Evolutionary conservation across 169 alveolate genomes (phyloP), one percentile per base, ranked within the genome.

Genomic region (Plasmodium vivax): DNA sequence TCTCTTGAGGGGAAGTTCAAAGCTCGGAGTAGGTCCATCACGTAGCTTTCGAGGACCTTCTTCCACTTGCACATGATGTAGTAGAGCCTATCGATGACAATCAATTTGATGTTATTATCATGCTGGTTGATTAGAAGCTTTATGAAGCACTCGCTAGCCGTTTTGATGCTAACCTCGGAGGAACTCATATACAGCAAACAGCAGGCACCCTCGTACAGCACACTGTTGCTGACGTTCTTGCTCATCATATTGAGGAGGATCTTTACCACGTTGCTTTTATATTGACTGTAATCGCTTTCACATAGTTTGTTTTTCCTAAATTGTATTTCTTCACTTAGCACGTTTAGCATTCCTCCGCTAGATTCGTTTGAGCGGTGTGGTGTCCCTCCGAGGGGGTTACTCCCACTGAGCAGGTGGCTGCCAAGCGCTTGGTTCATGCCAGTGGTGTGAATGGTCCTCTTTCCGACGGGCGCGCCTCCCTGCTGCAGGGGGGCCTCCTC

Each of bases 61-160:
- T 97, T 97, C 96, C 95, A 43, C 80, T 85, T 47, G 34, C 95
- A 87, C 90, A 95, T 91, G 45, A 92, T 82, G 32, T 87, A 92
- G 88, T 95, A 95, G 30, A 95, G 68, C 9, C 79, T 87, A 27
- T 82, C 93, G 0, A 97, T 51, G 23, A 95, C 95, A 62, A 97
- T 92, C 85, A 98, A 85, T 93, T 98, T 98, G 30, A 98, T 98
- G 95, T 98, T 98, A 85, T 98, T 97, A 83, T 98, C 99, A 79
- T 98, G 97, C 56, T 98, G 98, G 72, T 97, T 98, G 90, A 97
- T 93, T 71, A 98, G 85, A 27, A 98, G 95, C 82, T 97, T 97
- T 23, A 98, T 95, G 85, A 98, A 97, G n/a, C 97, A 97, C 72
- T 97, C 96, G n/a, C 98, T 97, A 3, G 99, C 99, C 16, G 98